Evolutionary conservation across 2,329 filamentous ascomycete species (phyloP).

Genomic region (Cercospora sp.): DNA sequence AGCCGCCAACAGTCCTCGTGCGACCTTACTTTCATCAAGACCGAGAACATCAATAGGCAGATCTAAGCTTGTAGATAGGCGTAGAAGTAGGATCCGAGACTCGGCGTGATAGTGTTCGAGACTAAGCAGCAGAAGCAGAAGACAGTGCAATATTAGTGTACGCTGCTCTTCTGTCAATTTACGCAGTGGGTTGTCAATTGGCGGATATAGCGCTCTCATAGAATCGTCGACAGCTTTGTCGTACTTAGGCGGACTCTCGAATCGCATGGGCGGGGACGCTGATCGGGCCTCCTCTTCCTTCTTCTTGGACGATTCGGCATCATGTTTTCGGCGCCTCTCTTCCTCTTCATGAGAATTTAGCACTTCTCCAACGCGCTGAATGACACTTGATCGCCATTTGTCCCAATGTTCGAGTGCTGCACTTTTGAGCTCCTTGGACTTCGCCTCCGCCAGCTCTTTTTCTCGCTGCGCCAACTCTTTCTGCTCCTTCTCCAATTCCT

Average conservation of each 20-base stretch:
- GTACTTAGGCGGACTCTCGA: constrained; percentile 30
- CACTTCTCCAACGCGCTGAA: constrained; percentile 70
- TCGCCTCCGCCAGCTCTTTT: constrained; percentile 53
- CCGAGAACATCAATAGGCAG: constrained; percentile 38
- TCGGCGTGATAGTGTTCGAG: constrained; percentile 43
- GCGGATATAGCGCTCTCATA: constrained; percentile 39
- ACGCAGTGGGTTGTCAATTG: constrained; percentile 42
- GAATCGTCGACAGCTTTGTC: constrained; percentile 37
- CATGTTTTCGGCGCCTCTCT: constrained; percentile 35
- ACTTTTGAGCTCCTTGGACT: constrained; percentile 66
- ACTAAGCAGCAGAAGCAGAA: constrained; percentile 43
- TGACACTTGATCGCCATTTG: constrained; percentile 74
- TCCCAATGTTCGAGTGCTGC: constrained; percentile 71
- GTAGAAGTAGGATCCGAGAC: constrained; percentile 41
- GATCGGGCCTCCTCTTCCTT: not conserved
- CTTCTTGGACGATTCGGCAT: not conserved
- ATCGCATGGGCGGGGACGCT: constrained; percentile 27
- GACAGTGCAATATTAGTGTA: constrained; percentile 41
- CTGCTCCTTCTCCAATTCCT: constrained; percentile 30
- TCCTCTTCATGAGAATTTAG: constrained; percentile 44
- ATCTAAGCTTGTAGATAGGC: constrained; percentile 39
- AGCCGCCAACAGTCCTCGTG: constrained; percentile 70
- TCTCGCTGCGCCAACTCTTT: constrained; percentile 43
- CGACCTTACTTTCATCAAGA: constrained; percentile 64
- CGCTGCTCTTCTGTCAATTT: constrained; percentile 40